Conservation (phyloP, 2,329 filamentous ascomycete species). For the Colletotrichum sp. region DNA sequence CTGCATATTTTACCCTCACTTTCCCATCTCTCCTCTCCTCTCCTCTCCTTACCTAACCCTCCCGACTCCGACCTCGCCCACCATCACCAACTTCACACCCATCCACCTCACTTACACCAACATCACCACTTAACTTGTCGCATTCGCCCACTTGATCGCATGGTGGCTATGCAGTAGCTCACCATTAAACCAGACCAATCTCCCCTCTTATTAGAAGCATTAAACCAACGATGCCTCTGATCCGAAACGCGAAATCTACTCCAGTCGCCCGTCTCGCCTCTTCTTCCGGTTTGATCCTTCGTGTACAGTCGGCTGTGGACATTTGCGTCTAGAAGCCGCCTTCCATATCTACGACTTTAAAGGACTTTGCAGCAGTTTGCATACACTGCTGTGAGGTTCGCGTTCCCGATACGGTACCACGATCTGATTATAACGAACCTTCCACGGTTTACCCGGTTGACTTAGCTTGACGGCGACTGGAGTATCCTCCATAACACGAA, state of each 20-base stretch:
- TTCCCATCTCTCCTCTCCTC: neutral
- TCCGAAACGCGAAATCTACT: conserved; percentile 49
- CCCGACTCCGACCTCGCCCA: neutral
- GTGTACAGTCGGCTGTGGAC: conserved; percentile 55
- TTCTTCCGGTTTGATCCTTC: conserved; percentile 64
- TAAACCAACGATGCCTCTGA: conserved; percentile 63
- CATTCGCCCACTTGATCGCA: conserved; percentile 23
- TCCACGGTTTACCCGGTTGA: conserved; percentile 36
- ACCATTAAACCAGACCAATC: conserved; percentile 33
- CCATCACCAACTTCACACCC: neutral
- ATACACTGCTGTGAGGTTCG: conserved; percentile 46
- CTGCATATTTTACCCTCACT: conserved; percentile 10
- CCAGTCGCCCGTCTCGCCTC: conserved; percentile 69
- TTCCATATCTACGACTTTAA: conserved; percentile 45
- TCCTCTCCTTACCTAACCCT: neutral
- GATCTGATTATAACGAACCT: conserved; percentile 28
- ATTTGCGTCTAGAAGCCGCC: conserved; percentile 47
- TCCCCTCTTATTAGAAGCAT: conserved; percentile 35
- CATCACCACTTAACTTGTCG: neutral
- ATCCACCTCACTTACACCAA: neutral
- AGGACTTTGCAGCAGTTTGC: conserved; percentile 39
- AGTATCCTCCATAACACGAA: conserved; percentile 26
- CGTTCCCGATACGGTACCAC: conserved; percentile 37
- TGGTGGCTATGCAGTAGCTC: conserved; percentile 33
- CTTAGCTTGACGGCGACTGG: conserved; percentile 38